Evolutionary conservation across 495 filamentous ascomycete genomes (phyloP).

Genomic region (Delitschia confertaspora): DNA sequence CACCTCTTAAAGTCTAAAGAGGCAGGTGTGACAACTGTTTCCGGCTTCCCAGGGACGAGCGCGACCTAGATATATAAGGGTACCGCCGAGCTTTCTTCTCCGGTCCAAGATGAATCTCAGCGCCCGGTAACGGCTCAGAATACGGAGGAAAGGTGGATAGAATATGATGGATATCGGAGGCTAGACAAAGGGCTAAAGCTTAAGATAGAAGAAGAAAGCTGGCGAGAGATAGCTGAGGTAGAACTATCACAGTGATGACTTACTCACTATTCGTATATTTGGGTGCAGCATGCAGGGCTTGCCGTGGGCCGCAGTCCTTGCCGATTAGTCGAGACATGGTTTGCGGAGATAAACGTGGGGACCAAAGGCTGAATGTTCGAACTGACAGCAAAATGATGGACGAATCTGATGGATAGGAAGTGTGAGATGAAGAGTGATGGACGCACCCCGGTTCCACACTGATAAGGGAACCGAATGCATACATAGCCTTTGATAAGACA

Average conservation of each 20-base stretch:
- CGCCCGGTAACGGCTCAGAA: not conserved
- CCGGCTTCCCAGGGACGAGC: not conserved
- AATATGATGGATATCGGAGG: not conserved
- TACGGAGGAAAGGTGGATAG: not conserved
- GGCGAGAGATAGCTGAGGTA: not conserved
- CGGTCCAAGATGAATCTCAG: not conserved
- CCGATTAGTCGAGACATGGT: conserved; percentile 10
- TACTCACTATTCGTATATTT: not conserved
- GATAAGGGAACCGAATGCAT: conserved; percentile 15
- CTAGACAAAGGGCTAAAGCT: conserved; percentile 4
- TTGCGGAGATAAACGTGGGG: conserved; percentile 9
- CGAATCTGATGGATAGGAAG: no score
- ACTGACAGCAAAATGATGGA: conserved; percentile 1
- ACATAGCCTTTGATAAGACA: conserved; percentile 25
- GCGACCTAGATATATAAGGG: conserved; percentile 3
- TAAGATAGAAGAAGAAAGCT: conserved; percentile 1
- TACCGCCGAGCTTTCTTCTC: not conserved
- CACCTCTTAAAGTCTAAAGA: conserved; percentile 1
- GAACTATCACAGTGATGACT: conserved; percentile 1
- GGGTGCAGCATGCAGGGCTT: not conserved
- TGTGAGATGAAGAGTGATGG: conserved; percentile 3
- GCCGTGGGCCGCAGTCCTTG: conserved; percentile 7
- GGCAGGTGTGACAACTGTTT: not conserved
- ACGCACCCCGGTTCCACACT: conserved; percentile 14
- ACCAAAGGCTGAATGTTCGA: not conserved